Evolutionary conservation across 768 basidiomycete genomes (phyloP).

Genomic region (Agrocybe pediades): DNA sequence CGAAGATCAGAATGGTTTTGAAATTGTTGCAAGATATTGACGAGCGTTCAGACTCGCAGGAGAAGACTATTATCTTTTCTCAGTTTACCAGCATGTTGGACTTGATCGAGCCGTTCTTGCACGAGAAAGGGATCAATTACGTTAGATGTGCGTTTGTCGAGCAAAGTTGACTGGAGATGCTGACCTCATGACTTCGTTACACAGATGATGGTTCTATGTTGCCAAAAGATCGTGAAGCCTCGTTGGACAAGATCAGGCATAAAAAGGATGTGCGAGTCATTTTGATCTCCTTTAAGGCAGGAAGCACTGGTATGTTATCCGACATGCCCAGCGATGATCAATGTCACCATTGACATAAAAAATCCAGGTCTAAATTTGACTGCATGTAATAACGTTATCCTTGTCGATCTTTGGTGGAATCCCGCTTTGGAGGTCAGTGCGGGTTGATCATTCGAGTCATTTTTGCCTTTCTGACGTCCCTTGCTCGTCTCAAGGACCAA

Average conservation of each 20-base stretch:
- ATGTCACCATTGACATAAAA: constrained; percentile 4
- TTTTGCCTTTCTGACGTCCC: no score
- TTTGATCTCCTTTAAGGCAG: constrained; percentile 95
- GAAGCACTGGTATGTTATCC: constrained; percentile 72
- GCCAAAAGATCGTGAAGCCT: constrained; percentile 71
- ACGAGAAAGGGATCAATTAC: constrained; percentile 63
- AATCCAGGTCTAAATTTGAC: constrained; percentile 81
- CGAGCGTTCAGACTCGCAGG: constrained; percentile 52
- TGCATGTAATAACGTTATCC: constrained; percentile 91
- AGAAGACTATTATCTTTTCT: constrained; percentile 97
- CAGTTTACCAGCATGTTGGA: constrained; percentile 91
- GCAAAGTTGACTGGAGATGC: constrained; percentile 4
- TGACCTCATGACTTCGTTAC: neutral
- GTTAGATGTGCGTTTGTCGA: constrained; percentile 74
- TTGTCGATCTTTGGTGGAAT: constrained; percentile 96
- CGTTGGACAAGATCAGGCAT: constrained; percentile 71
- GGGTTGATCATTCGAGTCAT: no score
- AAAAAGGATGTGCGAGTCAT: constrained; percentile 68
- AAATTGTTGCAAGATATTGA: constrained; percentile 70
- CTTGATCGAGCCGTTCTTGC: constrained; percentile 83
- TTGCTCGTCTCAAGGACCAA: constrained; percentile 60
- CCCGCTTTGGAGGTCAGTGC: constrained; percentile 77
- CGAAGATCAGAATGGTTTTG: constrained; percentile 86
- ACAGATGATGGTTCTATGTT: constrained; percentile 90
- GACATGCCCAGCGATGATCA: neutral